Base-by-base conservation (phyloP, 1,139 yeast genomes). In the Suhomyces bolitotheri region DNA sequence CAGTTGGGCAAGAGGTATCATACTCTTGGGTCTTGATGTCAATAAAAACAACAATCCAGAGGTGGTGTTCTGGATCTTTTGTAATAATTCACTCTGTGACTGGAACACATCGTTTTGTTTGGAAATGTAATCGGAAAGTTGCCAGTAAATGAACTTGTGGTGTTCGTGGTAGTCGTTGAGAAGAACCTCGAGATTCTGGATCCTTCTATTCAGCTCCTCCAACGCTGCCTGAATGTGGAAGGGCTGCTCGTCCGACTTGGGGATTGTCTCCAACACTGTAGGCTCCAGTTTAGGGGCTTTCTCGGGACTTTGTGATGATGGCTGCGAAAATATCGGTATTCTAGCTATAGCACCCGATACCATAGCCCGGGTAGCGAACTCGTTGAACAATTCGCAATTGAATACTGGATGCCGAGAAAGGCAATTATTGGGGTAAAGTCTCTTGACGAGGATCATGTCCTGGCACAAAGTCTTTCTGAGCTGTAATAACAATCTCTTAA, bases 391-490 rank as follows among this genome's bases (percentile, higher is more conserved):
- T 2, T 43, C 41, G 10, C 53, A 44, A 29, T 49, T 56, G 44
- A 64, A 64, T 4, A 62, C 45, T 5, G 62, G 60, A 37, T 63
- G 65, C 22, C 44, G 43, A 15, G 54, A 51, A 10, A 64, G 42
- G 4, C 60, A 55, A 39, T 55, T 59, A 5, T 46, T 35, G 3
- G 69, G 68, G 39, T 55, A 60, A 23, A 43, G 38, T 22, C 39
- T 43, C 33, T 50, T 51, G 2, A 64, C 37, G 2, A 59, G 36
- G 4, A 58, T 62, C 70, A 64, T 63, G 40, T 64, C 71, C 45
- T 64, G 71, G 21, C 60, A 49, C 23, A 64, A 44, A 22, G 53
- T 47, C 24, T 53, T 45, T 34, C 69, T 45, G 20, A 64, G 47
- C 43, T 47, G 41, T 3, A 37, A 31, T 20, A 64, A 46, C 11